These are phyloP conservation scores for Trifolium repens DNA, from an alignment of 306 rosid species.

Conservation along the genomic window DNA sequence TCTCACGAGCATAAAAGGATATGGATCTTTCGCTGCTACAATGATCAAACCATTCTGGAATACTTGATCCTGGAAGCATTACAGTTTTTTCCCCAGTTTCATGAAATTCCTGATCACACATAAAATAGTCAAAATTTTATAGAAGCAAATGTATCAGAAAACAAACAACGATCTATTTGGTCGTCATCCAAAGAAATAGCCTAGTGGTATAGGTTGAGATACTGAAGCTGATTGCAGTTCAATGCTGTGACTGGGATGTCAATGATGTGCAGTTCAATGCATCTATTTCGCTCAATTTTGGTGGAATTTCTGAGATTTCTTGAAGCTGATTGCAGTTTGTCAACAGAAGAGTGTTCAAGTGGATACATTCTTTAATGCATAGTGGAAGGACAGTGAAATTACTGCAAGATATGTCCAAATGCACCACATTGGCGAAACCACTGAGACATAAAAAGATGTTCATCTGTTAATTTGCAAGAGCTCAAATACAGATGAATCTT, in stretches of 20 bases:
- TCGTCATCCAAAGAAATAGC: not conserved
- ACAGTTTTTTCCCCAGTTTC: not conserved
- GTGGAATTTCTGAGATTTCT: not conserved
- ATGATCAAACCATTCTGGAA: slow-evolving; percentile 3
- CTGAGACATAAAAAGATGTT: not conserved
- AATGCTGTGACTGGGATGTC: slow-evolving; percentile 1
- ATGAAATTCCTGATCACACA: not conserved
- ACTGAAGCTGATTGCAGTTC: too few species aligned
- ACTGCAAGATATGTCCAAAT: not conserved
- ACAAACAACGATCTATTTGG: too few species aligned
- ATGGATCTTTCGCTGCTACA: not conserved
- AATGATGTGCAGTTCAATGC: slow-evolving; percentile 5
- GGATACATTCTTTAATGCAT: slow-evolving; percentile 15
- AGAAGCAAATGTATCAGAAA: not conserved
- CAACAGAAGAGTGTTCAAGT: not conserved
- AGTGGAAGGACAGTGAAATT: not conserved
- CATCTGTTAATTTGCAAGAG: slow-evolving; percentile 1
- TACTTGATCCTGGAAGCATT: slow-evolving; percentile 6
- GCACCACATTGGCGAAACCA: not conserved
- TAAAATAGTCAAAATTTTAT: not conserved
- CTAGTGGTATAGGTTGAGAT: too few species aligned
- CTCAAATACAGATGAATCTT: slow-evolving; percentile 1
- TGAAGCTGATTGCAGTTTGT: slow-evolving; percentile 5
- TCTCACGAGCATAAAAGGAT: not conserved
- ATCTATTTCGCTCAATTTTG: not conserved